A percentile compares a stretch with the other conserved stretches of the same genome.
phyloP scores from a whole-genome alignment of 257 asterid species.

The Capsicum baccatum region DNA sequence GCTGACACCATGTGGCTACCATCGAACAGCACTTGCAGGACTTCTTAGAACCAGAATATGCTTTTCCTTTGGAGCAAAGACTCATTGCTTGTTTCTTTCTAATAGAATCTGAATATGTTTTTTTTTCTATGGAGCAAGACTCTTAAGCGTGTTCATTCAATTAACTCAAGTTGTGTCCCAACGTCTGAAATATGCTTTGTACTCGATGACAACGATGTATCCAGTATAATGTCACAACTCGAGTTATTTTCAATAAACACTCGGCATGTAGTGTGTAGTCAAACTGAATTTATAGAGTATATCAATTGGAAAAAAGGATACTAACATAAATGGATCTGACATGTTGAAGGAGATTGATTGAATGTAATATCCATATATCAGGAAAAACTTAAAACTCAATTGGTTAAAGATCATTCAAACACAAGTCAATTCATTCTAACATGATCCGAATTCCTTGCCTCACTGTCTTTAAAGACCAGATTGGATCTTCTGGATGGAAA shows the following conservation, averaged over 20 bases:
- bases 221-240: too few species aligned
- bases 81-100: background rate
- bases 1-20: background rate
- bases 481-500: too few species aligned
- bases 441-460: background rate
- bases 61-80: background rate
- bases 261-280: background rate
- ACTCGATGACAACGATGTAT: too few species aligned
- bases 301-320: background rate
- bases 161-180: too few species aligned
- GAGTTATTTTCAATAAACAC: too few species aligned
- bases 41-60: conserved; percentile 8
- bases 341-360: background rate
- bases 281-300: background rate
- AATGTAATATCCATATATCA: background rate
- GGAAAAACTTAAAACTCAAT: background rate
- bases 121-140: too few species aligned
- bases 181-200: too few species aligned
- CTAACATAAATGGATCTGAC: background rate
- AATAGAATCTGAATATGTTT: too few species aligned
- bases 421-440: background rate
- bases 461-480: too few species aligned
- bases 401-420: background rate
- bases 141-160: too few species aligned
- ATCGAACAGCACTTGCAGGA: background rate